Conservation (phyloP, 1,284 basidiomycete genomes). For the Malassezia dermatis region DNA sequence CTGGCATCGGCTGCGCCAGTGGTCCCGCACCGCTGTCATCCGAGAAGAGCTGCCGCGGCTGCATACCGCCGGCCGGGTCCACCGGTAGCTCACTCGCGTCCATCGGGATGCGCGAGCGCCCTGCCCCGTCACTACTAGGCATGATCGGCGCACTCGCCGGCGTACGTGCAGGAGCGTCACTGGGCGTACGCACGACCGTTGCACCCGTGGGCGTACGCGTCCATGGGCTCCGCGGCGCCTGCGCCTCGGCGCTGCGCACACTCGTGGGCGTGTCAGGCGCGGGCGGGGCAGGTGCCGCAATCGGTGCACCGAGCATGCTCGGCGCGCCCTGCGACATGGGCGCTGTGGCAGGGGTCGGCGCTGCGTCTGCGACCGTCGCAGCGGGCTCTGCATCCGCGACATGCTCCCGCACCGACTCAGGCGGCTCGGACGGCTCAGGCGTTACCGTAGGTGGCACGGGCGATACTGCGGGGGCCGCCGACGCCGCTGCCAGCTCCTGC, state of each 20-base stretch:
- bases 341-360: neutral
- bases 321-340: neutral
- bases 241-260: neutral
- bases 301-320: neutral
- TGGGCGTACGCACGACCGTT: neutral
- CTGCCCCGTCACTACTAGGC: neutral
- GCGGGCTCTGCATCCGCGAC: neutral
- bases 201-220: neutral
- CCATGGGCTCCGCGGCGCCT: neutral
- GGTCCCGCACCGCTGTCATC: slow-evolving; percentile 24
- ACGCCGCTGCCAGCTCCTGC: slow-evolving; percentile 5
- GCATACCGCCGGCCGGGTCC: neutral
- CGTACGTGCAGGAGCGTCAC: neutral
- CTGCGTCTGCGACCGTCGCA: slow-evolving; percentile 1
- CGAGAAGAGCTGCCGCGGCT: slow-evolving; percentile 25
- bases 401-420: neutral
- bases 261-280: neutral
- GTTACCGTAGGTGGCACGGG: neutral
- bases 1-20: neutral
- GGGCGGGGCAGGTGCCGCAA: neutral
- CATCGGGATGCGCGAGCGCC: neutral
- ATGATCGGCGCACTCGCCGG: neutral
- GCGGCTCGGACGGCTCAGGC: neutral
- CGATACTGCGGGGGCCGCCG: slow-evolving; percentile 2
- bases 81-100: neutral